These are phyloP conservation scores for Arachis hypogaea DNA, from an alignment of 306 rosid genomes.

Conservation along the genomic window DNA sequence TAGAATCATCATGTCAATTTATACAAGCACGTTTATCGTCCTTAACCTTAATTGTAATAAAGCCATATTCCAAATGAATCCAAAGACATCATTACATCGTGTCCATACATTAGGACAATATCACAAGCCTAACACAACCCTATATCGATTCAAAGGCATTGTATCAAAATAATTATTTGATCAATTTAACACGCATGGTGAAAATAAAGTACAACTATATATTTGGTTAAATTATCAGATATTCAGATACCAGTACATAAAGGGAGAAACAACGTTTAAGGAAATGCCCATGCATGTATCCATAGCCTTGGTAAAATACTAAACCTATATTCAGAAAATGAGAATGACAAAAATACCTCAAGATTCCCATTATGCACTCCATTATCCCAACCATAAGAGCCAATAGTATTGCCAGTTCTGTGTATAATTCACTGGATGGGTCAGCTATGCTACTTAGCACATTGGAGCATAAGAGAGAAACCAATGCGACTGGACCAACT, in stretches of 20 bases:
- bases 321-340: constrained; percentile 23
- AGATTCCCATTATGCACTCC: constrained; percentile 93
- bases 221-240: constrained; percentile 13
- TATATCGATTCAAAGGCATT: too few relatives aligned
- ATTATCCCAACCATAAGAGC: constrained; percentile 95
- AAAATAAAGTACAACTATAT: constrained; percentile 19
- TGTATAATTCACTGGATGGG: constrained; percentile 75
- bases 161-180: constrained; percentile 27
- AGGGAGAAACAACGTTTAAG: constrained; percentile 20
- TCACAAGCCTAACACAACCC: too few relatives aligned
- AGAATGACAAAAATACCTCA: constrained; percentile 63
- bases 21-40: constrained; percentile 5
- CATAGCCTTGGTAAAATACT: constrained; percentile 22
- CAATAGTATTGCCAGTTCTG: constrained; percentile 85
- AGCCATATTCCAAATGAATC: too few relatives aligned
- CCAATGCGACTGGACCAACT: constrained; percentile 99
- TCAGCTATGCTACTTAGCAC: constrained; percentile 78
- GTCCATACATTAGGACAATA: too few relatives aligned
- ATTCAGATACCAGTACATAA: constrained; percentile 2
- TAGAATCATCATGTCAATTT: background rate
- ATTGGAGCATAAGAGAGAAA: constrained; percentile 84
- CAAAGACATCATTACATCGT: background rate
- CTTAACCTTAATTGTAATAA: too few relatives aligned
- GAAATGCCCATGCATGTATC: constrained; percentile 16
- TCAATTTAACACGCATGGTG: constrained; percentile 4